Base-by-base conservation (phyloP, 106 monocot species). In the Dendrobium chrysotoxum region DNA sequence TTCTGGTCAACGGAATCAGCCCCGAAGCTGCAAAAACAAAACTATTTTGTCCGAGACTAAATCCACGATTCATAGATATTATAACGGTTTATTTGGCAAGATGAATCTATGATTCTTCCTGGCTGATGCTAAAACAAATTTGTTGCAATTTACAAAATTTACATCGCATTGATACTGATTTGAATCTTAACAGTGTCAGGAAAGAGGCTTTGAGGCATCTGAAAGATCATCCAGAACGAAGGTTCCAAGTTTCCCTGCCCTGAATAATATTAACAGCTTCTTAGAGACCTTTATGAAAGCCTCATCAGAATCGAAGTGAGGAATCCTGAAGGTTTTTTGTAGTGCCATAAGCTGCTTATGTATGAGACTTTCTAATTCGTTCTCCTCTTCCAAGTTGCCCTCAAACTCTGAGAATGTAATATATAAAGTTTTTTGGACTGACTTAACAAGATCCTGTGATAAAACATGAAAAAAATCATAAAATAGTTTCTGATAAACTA, bases 201-300 rank as follows among this genome's bases (percentile, higher is more conserved):
- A 13, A 50, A 50, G 0, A 13, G 15, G 50, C 11, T 50, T 50
- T 58, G 47, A 39, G 53, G 53, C 74, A 74, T 83, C 68, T 17
- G 98, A 87, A 78, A 98, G 88, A 74, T 87, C 80, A 57, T 98
- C 98, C 16, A 95, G 92, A 83, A 95, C 85, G 85, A 92, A 98
- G 57, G 86, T 86, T 5, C 98, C 98, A 10, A 98, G 80, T 81
- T 93, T 95, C 41, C 98, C 98, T 5, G 81, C 87, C 79, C 98
- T 92, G 74, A 98, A 98, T 64, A 98, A 79, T 55, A 91, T 85
- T 9, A 98, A 30, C 58, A 98, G 77, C 85, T 91, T 98, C 83
- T 98, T 95, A 6, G 98, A 92, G 26, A 95, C 88, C 83, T 85
- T 92, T 1, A 75, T n/a, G 5, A 84, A 80, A 23, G 89, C 92